These are phyloP conservation scores for Iberis amara DNA, from an alignment of 441 rosid genomes.

Conservation along the genomic window DNA sequence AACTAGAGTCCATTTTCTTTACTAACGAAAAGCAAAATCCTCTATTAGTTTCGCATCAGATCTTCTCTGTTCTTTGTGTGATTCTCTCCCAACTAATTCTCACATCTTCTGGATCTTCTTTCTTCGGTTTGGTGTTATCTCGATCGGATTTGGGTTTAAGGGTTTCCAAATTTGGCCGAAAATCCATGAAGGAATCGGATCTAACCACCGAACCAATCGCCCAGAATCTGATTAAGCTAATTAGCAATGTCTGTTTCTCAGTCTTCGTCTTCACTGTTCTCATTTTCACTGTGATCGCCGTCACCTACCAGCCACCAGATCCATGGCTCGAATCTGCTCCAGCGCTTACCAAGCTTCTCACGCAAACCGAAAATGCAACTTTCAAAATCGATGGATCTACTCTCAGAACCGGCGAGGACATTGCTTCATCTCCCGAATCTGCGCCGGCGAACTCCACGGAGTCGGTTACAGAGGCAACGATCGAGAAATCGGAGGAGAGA, in stretches of 20 bases:
- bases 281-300: constrained; percentile 76
- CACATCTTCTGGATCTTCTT: constrained; percentile 9
- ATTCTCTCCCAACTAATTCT: background rate
- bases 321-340: constrained; percentile 97
- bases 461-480: constrained; percentile 57
- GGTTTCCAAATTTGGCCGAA: constrained; percentile 13
- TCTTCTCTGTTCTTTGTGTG: background rate
- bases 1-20: constrained; percentile 1
- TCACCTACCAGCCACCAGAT: constrained; percentile 95
- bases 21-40: background rate
- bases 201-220: constrained; percentile 64
- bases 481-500: constrained; percentile 54
- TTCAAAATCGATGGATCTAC: constrained; percentile 64
- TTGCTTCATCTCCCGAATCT: constrained; percentile 33
- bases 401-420: constrained; percentile 78
- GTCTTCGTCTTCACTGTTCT: constrained; percentile 78
- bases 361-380: constrained; percentile 68
- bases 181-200: constrained; percentile 68
- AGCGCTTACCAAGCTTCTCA: constrained; percentile 69
- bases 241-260: constrained; percentile 91
- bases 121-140: constrained; percentile 21
- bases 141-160: constrained; percentile 18
- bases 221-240: constrained; percentile 71
- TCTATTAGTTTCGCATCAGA: constrained; percentile 15
- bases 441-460: constrained; percentile 33